phyloP scores from a whole-genome alignment of 306 rosid species.

The Cucumis hystrix region DNA sequence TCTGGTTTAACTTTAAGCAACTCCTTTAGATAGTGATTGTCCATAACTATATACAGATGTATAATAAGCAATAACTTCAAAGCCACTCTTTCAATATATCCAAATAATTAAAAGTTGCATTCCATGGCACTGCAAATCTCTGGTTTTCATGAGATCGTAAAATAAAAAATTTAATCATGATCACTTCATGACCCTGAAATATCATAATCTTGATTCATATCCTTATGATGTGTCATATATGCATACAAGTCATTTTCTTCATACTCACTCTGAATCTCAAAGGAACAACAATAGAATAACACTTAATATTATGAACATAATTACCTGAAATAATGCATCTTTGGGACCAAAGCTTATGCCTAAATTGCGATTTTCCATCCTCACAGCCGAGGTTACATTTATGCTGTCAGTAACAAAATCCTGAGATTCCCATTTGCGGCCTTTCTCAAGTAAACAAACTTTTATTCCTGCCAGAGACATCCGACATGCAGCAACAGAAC shows the following conservation, averaged over 20 bases:
- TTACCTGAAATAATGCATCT: slow-evolving; percentile 24
- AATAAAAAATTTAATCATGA: neutral
- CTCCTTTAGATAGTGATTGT: neutral
- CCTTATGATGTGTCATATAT: neutral
- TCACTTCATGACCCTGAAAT: neutral
- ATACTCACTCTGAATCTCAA: neutral
- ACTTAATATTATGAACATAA: neutral
- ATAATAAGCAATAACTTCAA: neutral
- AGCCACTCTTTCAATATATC: neutral
- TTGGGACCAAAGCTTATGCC: slow-evolving; percentile 26
- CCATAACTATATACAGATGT: neutral
- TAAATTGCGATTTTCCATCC: slow-evolving; percentile 15
- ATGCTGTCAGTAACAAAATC: slow-evolving; percentile 21
- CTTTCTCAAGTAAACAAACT: slow-evolving; percentile 19
- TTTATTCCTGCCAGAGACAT: slow-evolving; percentile 21
- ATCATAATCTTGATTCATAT: neutral
- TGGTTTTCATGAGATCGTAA: neutral
- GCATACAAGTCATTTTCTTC: neutral
- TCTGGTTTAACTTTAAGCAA: neutral
- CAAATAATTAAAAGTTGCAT: neutral
- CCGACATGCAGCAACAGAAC: slow-evolving; percentile 24
- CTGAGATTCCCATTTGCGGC: slow-evolving; percentile 21
- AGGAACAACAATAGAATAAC: neutral
- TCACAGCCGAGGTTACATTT: slow-evolving; percentile 11
- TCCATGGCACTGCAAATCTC: neutral